Conservation (phyloP, 2,329 filamentous ascomycete genomes). For the Blumeria hordei region DNA sequence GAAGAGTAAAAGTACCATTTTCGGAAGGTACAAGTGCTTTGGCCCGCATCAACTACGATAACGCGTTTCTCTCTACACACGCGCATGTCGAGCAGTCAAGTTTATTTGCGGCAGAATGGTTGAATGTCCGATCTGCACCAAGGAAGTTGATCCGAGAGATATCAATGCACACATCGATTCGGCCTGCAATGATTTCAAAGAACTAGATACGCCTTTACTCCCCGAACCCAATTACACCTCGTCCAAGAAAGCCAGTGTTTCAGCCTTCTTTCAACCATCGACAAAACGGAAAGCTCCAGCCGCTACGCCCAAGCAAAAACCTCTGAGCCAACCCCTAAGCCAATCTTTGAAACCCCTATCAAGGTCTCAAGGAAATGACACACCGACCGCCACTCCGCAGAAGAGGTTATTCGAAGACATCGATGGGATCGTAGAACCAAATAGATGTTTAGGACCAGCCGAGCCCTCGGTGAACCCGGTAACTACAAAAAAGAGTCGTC, state of each 20-base stretch:
- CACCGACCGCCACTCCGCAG: slow-evolving; percentile 5
- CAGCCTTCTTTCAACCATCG: slow-evolving; percentile 37
- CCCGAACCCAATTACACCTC: slow-evolving; percentile 16
- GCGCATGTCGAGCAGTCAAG: too few species aligned
- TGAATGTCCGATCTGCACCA: slow-evolving; percentile 61
- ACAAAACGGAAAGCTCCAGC: slow-evolving; percentile 24
- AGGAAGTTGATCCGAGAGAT: slow-evolving; percentile 41
- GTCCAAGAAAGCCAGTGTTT: slow-evolving; percentile 20
- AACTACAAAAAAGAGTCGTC: slow-evolving; percentile 40
- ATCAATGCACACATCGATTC: slow-evolving; percentile 91
- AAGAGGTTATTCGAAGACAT: slow-evolving; percentile 15
- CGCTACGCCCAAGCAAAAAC: slow-evolving; percentile 11
- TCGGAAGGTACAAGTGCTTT: too few species aligned
- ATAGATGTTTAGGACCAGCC: slow-evolving; percentile 4
- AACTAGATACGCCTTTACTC: slow-evolving; percentile 19
- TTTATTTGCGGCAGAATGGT: slow-evolving; percentile 20
- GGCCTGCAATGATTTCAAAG: slow-evolving; percentile 42
- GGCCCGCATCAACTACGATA: background rate
- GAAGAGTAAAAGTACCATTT: too few species aligned
- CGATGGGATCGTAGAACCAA: background rate
- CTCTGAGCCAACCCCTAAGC: slow-evolving; percentile 9
- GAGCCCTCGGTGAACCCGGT: slow-evolving; percentile 2
- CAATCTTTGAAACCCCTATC: slow-evolving; percentile 2
- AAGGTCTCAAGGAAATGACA: slow-evolving; percentile 1
- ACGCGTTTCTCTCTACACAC: background rate